A percentile compares a stretch with the other conserved stretches of the same genome.
Evolutionary conservation across 129 eudicot species (phyloP).

Genomic region (Lonicera japonica): DNA sequence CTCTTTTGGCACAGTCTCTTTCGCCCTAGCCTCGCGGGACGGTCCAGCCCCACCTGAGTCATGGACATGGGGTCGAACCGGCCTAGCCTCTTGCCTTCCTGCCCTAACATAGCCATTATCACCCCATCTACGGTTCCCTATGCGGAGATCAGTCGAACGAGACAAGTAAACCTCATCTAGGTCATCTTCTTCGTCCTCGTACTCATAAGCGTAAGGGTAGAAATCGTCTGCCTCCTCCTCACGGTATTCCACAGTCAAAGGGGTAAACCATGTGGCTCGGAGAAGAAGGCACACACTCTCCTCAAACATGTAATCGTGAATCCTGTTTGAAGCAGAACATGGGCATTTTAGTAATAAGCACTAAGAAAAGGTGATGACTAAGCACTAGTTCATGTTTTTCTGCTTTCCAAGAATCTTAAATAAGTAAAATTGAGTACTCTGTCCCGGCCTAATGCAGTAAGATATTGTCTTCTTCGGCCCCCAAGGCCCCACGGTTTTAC

Average conservation of each 20-base stretch:
- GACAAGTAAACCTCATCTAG: constrained; percentile 54
- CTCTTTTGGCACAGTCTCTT: constrained; percentile 29
- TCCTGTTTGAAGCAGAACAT: constrained; percentile 36
- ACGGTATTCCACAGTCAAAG: constrained; percentile 49
- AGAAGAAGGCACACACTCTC: constrained; percentile 90
- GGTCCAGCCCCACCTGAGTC: constrained; percentile 47
- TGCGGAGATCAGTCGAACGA: constrained; percentile 50
- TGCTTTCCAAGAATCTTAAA: too few species aligned
- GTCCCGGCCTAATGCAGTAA: too few species aligned
- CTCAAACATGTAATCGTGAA: constrained; percentile 82
- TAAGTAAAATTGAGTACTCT: too few species aligned
- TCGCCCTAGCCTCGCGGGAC: constrained; percentile 56
- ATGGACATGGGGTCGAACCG: constrained; percentile 32
- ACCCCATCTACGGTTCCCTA: constrained; percentile 89
- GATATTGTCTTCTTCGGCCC: too few species aligned
- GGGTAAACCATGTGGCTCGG: constrained; percentile 83
- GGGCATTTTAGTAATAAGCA: not conserved
- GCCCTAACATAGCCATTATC: constrained; percentile 68
- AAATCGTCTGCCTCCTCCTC: constrained; percentile 46
- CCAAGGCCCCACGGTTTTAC: too few species aligned
- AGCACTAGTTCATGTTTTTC: too few species aligned
- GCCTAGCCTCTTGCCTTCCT: constrained; percentile 78
- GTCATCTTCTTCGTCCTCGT: constrained; percentile 58
- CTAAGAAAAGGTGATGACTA: too few species aligned
- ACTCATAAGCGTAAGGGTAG: constrained; percentile 41